These are phyloP conservation scores for Azolla pinnata DNA, from an alignment of 75 land plant species.

Conservation along the genomic window DNA sequence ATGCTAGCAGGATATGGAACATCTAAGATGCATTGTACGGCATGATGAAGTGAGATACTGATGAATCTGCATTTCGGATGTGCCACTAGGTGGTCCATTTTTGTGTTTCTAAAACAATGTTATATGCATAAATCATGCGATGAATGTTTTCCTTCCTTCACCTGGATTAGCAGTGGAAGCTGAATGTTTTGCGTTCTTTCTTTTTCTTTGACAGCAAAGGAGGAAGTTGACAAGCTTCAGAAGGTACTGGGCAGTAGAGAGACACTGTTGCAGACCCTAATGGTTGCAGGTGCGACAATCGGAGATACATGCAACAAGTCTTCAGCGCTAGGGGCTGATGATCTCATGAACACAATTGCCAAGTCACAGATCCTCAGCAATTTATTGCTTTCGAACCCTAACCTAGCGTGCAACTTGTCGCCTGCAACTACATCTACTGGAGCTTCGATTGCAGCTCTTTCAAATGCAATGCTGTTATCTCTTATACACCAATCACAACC, in stretches of 20 bases:
- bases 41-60: too few species aligned
- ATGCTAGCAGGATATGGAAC: too few species aligned
- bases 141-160: too few species aligned
- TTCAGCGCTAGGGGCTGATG: neutral
- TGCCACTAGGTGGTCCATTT: too few species aligned
- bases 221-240: neutral
- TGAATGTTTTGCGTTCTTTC: too few species aligned
- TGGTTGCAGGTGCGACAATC: neutral
- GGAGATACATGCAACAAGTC: neutral
- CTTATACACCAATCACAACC: neutral
- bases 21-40: too few species aligned
- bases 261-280: neutral
- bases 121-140: too few species aligned
- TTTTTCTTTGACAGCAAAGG: constrained; percentile 1
- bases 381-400: neutral
- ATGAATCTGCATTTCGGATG: too few species aligned
- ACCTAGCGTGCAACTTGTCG: neutral
- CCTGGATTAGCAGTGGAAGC: too few species aligned
- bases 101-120: too few species aligned
- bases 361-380: constrained; percentile 5
- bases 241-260: neutral
- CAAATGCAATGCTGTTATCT: constrained; percentile 4
- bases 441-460: neutral
- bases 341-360: neutral
- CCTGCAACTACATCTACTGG: neutral